phyloP scores from a whole-genome alignment of 2,329 filamentous ascomycete genomes.

The Monosporascus sp. region DNA sequence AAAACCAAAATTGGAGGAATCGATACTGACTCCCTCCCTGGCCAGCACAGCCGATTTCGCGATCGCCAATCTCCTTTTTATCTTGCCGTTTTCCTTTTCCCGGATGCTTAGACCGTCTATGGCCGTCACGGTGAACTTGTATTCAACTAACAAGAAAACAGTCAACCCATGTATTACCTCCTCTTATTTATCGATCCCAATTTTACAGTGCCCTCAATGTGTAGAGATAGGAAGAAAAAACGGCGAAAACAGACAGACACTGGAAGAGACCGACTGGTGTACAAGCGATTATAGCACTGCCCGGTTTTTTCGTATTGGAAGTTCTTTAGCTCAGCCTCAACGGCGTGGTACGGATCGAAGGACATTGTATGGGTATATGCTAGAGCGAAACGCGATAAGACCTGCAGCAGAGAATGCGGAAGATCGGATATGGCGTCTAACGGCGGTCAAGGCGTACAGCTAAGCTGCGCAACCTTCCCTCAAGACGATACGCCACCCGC shows the following conservation, averaged over 20 bases:
- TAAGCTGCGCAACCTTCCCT: too few species aligned
- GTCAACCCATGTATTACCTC: neutral
- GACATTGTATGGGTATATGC: neutral
- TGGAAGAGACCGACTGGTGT: neutral
- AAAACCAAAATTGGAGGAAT: neutral
- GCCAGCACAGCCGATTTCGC: neutral
- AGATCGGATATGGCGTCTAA: neutral
- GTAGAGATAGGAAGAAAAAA: neutral
- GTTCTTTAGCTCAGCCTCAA: neutral
- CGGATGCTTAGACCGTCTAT: neutral
- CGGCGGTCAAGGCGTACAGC: too few species aligned
- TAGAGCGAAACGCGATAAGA: neutral
- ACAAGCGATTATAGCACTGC: neutral
- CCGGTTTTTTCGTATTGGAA: neutral
- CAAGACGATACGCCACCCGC: too few species aligned
- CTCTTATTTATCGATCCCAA: neutral
- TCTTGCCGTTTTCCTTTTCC: neutral
- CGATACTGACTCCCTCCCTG: neutral
- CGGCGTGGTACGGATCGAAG: neutral
- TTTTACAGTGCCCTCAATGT: neutral
- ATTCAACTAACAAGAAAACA: neutral
- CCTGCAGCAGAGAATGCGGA: neutral
- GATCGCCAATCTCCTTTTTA: neutral
- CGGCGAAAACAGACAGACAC: neutral
- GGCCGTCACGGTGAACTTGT: neutral